Evolutionary conservation across 805 yeast species (phyloP).

Genomic region (Zygoascus bituminiphila): DNA sequence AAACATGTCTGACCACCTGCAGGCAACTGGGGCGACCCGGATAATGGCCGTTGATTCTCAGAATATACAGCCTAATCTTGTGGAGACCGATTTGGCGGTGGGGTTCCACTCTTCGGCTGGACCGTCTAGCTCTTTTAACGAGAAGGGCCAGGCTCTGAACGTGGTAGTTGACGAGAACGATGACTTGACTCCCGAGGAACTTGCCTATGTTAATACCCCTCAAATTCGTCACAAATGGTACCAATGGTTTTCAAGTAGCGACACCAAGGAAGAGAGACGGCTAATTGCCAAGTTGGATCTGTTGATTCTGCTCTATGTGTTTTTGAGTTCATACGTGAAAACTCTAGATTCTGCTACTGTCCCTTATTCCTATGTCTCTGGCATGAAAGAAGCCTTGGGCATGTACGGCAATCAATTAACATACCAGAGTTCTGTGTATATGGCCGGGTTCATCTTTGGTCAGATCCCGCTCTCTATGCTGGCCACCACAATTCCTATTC

Average conservation of each 20-base stretch:
- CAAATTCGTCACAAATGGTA: conserved; percentile 6
- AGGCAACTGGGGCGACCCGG: no score
- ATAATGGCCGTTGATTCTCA: no score
- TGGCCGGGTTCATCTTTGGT: conserved; percentile 55
- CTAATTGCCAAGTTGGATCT: conserved; percentile 11
- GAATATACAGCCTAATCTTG: no score
- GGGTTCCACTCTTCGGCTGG: no score
- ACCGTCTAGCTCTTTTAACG: no score
- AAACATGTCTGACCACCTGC: no score
- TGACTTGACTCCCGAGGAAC: conserved; percentile 1
- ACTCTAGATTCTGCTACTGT: conserved; percentile 1
- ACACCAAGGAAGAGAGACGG: neutral
- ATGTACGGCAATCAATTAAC: conserved; percentile 55
- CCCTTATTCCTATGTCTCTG: conserved; percentile 52
- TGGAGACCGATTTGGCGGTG: no score
- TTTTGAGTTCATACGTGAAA: conserved; percentile 13
- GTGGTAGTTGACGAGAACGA: no score
- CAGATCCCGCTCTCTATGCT: conserved; percentile 59
- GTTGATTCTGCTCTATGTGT: conserved; percentile 12
- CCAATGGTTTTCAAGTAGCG: conserved; percentile 7
- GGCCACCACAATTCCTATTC: conserved; percentile 14
- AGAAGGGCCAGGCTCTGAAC: no score
- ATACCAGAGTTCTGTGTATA: conserved; percentile 44
- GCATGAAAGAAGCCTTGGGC: conserved; percentile 48
- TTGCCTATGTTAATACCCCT: neutral